Conservation (phyloP, 2,329 filamentous ascomycete genomes). For the Cadophora gregata region DNA sequence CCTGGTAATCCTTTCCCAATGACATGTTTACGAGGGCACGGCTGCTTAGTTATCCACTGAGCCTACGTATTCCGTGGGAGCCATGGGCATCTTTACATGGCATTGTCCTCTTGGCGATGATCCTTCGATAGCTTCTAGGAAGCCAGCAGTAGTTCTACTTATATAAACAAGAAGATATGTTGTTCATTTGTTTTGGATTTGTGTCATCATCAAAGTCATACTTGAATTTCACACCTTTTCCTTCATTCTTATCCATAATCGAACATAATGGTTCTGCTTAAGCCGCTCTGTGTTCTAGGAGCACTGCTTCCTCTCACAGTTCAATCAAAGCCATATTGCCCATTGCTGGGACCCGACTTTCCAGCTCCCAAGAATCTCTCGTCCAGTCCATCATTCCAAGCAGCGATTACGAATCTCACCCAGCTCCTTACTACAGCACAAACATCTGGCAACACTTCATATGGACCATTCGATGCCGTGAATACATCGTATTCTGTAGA, state of each 20-base stretch:
- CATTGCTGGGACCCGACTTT: slow-evolving; percentile 24
- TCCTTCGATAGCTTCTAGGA: background rate
- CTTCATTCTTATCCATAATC: background rate
- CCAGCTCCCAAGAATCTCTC: slow-evolving; percentile 25
- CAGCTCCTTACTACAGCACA: slow-evolving; percentile 23
- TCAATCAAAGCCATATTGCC: slow-evolving; percentile 19
- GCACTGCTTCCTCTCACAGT: slow-evolving; percentile 1
- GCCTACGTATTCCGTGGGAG: background rate
- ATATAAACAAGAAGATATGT: background rate
- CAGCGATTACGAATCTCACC: slow-evolving; percentile 27
- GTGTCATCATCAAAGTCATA: background rate
- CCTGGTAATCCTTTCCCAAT: background rate
- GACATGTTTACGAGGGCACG: background rate
- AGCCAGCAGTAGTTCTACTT: background rate
- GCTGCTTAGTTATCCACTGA: background rate
- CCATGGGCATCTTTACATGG: background rate
- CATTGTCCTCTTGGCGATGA: background rate
- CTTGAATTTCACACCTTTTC: background rate
- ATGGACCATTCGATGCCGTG: slow-evolving; percentile 27
- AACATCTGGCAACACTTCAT: slow-evolving; percentile 23
- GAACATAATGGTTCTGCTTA: background rate
- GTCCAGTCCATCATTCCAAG: slow-evolving; percentile 22
- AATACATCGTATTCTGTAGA: slow-evolving; percentile 48
- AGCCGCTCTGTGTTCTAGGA: slow-evolving; percentile 8
- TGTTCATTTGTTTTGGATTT: background rate